phyloP scores from a whole-genome alignment of 768 basidiomycete genomes.

The Tubosaeta brunneosetosa region DNA sequence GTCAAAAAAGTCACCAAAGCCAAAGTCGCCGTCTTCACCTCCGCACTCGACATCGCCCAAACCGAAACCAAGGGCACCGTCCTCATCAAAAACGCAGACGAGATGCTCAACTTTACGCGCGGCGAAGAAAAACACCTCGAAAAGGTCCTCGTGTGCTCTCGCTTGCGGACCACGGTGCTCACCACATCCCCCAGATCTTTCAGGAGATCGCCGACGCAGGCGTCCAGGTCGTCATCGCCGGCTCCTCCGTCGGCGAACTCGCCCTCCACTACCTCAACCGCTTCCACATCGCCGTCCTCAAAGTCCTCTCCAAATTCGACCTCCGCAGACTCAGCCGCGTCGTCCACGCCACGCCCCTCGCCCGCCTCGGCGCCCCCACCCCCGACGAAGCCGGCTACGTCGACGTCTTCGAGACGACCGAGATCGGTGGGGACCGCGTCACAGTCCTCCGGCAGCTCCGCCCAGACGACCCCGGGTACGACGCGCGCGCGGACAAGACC shows the following conservation, averaged over 20 bases:
- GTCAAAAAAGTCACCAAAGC: slow-evolving; percentile 79
- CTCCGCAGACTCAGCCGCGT: slow-evolving; percentile 91
- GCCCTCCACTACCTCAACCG: slow-evolving; percentile 96
- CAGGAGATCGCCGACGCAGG: slow-evolving; percentile 96
- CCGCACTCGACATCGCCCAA: slow-evolving; percentile 87
- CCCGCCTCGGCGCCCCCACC: slow-evolving; percentile 92
- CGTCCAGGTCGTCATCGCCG: slow-evolving; percentile 90
- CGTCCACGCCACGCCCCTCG: slow-evolving; percentile 92
- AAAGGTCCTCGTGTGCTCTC: slow-evolving; percentile 44
- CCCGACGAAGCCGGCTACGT: slow-evolving; percentile 93
- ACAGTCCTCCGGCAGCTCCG: slow-evolving; percentile 88
- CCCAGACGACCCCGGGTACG: slow-evolving; percentile 60
- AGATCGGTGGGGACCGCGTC: slow-evolving; percentile 96
- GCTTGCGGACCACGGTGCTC: neutral
- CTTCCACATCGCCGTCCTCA: slow-evolving; percentile 89
- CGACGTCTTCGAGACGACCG: slow-evolving; percentile 92
- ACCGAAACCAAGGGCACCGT: slow-evolving; percentile 99
- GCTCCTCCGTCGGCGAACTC: slow-evolving; percentile 90
- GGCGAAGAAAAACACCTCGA: slow-evolving; percentile 97
- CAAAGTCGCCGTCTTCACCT: slow-evolving; percentile 96
- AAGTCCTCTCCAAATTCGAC: slow-evolving; percentile 97
- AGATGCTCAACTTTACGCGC: slow-evolving; percentile 94
- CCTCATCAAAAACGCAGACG: slow-evolving; percentile 88
- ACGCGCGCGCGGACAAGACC: slow-evolving; percentile 62
- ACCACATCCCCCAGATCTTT: slow-evolving; percentile 61